Base-by-base conservation (phyloP, 1,284 basidiomycete species). In the Puccinia coronata region DNA sequence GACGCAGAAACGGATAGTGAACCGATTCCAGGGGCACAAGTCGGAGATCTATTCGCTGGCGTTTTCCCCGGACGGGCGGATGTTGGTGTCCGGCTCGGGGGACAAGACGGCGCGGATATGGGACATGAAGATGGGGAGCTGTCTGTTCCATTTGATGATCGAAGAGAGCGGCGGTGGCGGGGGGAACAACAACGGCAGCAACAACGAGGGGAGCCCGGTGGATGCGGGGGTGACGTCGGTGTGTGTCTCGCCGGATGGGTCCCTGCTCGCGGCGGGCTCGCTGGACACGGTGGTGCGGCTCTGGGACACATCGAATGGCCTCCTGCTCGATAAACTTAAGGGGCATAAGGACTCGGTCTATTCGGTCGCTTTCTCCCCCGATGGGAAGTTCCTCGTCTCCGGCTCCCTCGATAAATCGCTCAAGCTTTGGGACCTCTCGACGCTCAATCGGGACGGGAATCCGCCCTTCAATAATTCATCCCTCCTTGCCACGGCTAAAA, bases 31-130 rank as follows among this genome's bases (percentile, higher is more conserved):
- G 72, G 95, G 94, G 1, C 95, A 96, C 87, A 90, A 91, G 85
- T 92, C 93, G 85, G 94, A 95, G 86, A 94, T 96, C 83, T 96
- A 95, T 87, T 93, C 93, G 6, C 90, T 96, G 82, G 93, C 94
- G 85, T 95, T 94, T 86, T 92, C 92, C 12, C 87, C 89, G 34
- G 92, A 96, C 84, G 93, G 94, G 9, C 88, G 90, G 18, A 90
- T 92, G 83, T 91, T 96, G 82, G 92, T 94, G n/a, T 93, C 92
- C 16, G 94, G 93, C 23, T 94, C 92, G 0, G 93, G 93, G 6
- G 95, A 96, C 87, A 92, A 92, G 87, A 94, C 93, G 14, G 92
- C 92, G n/a, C 89, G 92, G 69, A 91, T 96, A 81, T 96, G 94
- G 94, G 91, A 95, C 85, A 91, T 94, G 87, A 88, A 90, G 34